Conservation (phyloP, 305 asterid genomes). For the Fraxinus xanthoxyloides region DNA sequence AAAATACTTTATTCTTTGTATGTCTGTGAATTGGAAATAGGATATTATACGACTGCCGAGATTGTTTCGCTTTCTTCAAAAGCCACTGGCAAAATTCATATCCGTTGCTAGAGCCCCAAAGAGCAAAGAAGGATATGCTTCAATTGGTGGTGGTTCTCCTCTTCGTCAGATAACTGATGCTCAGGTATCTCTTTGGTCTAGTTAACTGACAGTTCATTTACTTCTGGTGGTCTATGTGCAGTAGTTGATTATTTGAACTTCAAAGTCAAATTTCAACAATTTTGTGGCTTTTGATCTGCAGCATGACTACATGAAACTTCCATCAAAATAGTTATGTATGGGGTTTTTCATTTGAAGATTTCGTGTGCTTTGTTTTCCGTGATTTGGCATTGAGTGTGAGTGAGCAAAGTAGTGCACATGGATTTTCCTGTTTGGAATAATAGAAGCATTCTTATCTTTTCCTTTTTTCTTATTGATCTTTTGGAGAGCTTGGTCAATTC, state of each 20-base stretch:
- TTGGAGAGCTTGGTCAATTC: conserved; percentile 3
- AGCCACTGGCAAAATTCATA: conserved; percentile 90
- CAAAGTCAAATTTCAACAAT: conserved; percentile 13
- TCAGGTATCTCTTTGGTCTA: conserved; percentile 49
- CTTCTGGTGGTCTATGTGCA: neutral
- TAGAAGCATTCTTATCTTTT: neutral
- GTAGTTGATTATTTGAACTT: conserved; percentile 14
- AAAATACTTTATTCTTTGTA: conserved; percentile 18
- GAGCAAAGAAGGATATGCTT: conserved; percentile 98
- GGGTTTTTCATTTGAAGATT: neutral
- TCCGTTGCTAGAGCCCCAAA: conserved; percentile 92
- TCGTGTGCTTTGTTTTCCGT: conserved; percentile 1
- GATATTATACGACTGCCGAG: conserved; percentile 97
- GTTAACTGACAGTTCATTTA: conserved; percentile 10
- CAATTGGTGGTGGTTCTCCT: conserved; percentile 99
- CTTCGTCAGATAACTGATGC: conserved; percentile 95
- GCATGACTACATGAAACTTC: conserved; percentile 7
- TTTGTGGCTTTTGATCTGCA: conserved; percentile 11
- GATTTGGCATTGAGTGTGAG: neutral
- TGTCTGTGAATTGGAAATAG: conserved; percentile 39
- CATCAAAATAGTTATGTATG: neutral
- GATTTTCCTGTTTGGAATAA: conserved; percentile 2
- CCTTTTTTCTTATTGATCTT: neutral
- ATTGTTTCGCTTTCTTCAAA: conserved; percentile 86
- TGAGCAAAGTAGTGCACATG: conserved; percentile 6